Evolutionary conservation across 2,329 filamentous ascomycete species (phyloP).

Genomic region (Fusarium buharicum): DNA sequence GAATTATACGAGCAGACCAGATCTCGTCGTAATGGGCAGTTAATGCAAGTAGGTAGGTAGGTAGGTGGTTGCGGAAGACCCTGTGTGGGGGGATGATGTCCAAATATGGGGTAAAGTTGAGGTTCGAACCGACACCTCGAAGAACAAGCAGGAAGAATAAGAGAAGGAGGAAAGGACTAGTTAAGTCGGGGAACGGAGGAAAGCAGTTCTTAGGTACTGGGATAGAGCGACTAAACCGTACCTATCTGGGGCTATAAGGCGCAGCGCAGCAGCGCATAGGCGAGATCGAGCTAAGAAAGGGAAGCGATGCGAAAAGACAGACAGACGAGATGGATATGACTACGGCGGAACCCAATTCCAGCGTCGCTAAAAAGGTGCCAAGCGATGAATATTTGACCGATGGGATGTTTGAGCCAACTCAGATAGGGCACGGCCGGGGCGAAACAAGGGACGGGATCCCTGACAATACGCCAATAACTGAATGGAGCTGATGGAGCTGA

Average conservation of each 20-base stretch:
- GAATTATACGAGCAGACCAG: constrained; percentile 12
- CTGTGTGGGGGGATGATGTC: constrained; percentile 43
- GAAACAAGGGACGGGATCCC: constrained; percentile 45
- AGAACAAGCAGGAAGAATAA: constrained; percentile 17
- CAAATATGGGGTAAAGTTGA: constrained; percentile 45
- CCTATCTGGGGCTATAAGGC: constrained; percentile 18
- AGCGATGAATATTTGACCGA: constrained; percentile 46
- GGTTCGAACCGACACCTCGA: constrained; percentile 10
- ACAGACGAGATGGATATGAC: constrained; percentile 13
- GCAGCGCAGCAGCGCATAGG: constrained; percentile 14
- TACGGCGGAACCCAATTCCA: too few species aligned
- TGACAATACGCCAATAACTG: constrained; percentile 23
- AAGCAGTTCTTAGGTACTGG: background rate
- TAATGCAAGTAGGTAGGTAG: constrained; percentile 11
- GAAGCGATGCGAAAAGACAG: constrained; percentile 26
- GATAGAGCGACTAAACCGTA: background rate
- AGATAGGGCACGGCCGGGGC: constrained; percentile 41
- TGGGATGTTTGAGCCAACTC: constrained; percentile 43
- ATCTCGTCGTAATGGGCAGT: constrained; percentile 17
- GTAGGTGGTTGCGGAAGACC: constrained; percentile 39
- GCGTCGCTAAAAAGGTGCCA: constrained; percentile 36
- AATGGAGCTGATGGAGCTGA: constrained; percentile 39
- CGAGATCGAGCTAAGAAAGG: constrained; percentile 11
- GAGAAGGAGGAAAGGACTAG: constrained; percentile 3
- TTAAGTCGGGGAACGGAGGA: constrained; percentile 15